phyloP scores from a whole-genome alignment of 331 rosid genomes.

The Telfairia occidentalis region DNA sequence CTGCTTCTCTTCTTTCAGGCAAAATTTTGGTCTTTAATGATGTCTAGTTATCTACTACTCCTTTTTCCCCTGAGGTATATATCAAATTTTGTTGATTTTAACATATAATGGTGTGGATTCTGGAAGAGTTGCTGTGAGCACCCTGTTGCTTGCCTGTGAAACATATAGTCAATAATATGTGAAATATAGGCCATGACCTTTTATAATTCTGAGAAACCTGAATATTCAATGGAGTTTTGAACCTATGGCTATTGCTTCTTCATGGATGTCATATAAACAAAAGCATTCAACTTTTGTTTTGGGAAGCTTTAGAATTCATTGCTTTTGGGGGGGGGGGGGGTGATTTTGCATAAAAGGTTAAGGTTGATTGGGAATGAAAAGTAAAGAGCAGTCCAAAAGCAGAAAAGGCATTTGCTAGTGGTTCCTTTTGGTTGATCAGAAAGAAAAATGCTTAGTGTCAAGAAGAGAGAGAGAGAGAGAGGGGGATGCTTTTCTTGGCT shows the following conservation, averaged over 20 bases:
- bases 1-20: background rate
- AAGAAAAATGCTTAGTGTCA: background rate
- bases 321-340: background rate
- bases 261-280: background rate
- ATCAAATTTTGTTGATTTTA: constrained; percentile 4
- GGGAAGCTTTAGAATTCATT: constrained; percentile 2
- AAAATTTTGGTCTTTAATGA: constrained; percentile 6
- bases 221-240: background rate
- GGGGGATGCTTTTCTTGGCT: constrained; percentile 12
- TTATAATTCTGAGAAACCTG: background rate
- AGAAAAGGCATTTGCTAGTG: background rate
- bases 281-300: background rate
- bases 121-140: background rate
- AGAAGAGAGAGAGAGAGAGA: background rate
- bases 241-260: background rate
- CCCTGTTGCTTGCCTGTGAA: background rate
- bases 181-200: background rate
- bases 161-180: background rate
- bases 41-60: background rate
- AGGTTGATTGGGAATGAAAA: constrained; percentile 1
- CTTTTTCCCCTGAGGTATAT: constrained; percentile 7
- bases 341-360: background rate
- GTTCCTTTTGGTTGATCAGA: background rate
- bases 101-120: background rate
- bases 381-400: background rate